Base-by-base conservation (phyloP, 805 yeast species). In the Danielia oregonensis region DNA sequence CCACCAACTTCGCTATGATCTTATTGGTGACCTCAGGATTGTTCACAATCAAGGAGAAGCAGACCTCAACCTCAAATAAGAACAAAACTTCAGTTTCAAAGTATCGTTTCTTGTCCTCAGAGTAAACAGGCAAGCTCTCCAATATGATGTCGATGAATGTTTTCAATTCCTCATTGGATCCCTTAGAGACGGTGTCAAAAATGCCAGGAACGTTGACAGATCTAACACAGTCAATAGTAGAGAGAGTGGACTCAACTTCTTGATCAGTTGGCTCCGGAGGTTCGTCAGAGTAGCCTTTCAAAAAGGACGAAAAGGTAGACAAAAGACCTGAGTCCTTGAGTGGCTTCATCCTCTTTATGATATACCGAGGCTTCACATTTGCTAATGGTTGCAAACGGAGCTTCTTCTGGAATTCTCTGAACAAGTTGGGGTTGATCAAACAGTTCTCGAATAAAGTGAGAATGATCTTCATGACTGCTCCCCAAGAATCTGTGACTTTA, bases 221-320 rank as follows among this genome's bases (percentile, higher is more conserved):
- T 33, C 76, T 76, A 33, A 91, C 70, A 54, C 97, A 91, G 46
- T 89, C 95, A 27, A 82, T 63, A 0, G 96, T 84, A 4, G 87
- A 80, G 10, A 83, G 57, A 0, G 97, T 86, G 4, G 86, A 75
- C 43, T 88, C 95, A 32, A 93, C 82, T 48, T 91, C 97, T 51
- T 86, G 95, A 37, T 86, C 94, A 2, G 94, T 76, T 9, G 99
- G 99, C 57, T 91, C 97, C 0, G 83, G 81, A 3, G 85, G 79
- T 35, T 86, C 94, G 50, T 88, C 97, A 1, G 82, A 69, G 38
- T 81, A 76, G 13, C 97, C 93, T 43, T 93, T 86, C 59, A 93
- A 73, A 51, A 88, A 91, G 0, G 96, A 86, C 1, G 97, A 88
- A 49, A 93, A 81, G 0, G 97, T 85, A 0, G 95, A 85, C 36